Evolutionary conservation across 179 eudicot genomes (phyloP), one percentile per base, ranked within the genome.

Genomic region (Spinacia oleracea): DNA sequence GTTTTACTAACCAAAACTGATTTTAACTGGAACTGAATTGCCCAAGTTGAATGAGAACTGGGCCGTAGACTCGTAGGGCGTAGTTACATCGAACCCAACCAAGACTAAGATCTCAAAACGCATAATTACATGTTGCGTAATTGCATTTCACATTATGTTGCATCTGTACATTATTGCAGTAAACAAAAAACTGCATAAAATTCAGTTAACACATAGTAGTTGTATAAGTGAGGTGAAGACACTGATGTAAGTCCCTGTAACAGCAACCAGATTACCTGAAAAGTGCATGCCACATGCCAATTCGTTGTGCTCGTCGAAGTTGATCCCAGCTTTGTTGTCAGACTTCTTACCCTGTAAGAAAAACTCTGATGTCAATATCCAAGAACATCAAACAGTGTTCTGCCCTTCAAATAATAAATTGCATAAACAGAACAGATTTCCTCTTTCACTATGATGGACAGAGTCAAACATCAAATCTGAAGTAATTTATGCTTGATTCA

Each of bases 111-210:
- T 29, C 23, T 50, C 35, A 3, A 27, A 71, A n/a, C 2, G 27
- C 34, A 60, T 9, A 38, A 68, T 40, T 11, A n/a, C 6, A 43
- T 42, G 53, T 23, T 43, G 72, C 58, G 20, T 23, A 59, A 59
- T 2, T 25, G 31, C 12, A 72, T 72, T 72, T 3, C 45, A 53
- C 62, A 51, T 10, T 45, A 14, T 70, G 38, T 20, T 18, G 43
- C 43, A 50, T 53, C 63, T 53, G 75, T 72, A 50, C 63, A 72
- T 0, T 51, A 72, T 0, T 51, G 74, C 56, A 70, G 53, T 48
- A 16, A 46, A 25, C 58, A 45, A 18, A 45, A 18, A 46, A 70
- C 40, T 46, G 74, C 56, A 15, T 46, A 14, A 12, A 46, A 27
- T 45, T n/a, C 15, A 10, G 27, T 25, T 46, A 14, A 12, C 74